Evolutionary conservation across 192 early-diverging fungal genomes (phyloP).

Genomic region (Gigaspora rosea): DNA sequence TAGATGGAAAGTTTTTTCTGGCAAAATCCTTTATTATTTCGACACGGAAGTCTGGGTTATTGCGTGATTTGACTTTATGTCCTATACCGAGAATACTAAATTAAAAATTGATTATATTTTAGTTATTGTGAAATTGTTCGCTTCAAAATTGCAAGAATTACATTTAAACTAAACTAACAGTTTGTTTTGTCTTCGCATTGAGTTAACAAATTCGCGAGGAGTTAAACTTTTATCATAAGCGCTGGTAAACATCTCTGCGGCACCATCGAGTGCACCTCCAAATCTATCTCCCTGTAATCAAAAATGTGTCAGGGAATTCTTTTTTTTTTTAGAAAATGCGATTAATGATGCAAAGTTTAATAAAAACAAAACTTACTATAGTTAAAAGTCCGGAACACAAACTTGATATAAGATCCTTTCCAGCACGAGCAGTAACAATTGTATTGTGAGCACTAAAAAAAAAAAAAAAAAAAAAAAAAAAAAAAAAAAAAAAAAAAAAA

Average conservation of each 20-base stretch:
- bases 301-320: not conserved
- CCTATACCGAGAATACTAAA: constrained; percentile 89
- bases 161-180: constrained; percentile 41
- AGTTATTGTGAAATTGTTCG: not conserved
- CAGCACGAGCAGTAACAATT: constrained; percentile 92
- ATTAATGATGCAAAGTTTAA: not conserved
- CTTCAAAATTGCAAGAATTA: not conserved
- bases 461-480: too few relatives aligned
- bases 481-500: too few relatives aligned
- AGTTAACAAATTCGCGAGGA: constrained; percentile 92
- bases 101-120: not conserved
- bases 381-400: constrained; percentile 94
- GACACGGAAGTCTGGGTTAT: constrained; percentile 97
- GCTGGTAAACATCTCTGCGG: constrained; percentile 85
- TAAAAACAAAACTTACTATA: constrained; percentile 52
- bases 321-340: not conserved
- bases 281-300: constrained; percentile 80
- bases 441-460: constrained; percentile 83
- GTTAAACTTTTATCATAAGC: constrained; percentile 93
- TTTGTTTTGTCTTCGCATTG: constrained; percentile 95
- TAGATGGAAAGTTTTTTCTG: constrained; percentile 80
- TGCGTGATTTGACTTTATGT: constrained; percentile 99
- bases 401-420: constrained; percentile 96
- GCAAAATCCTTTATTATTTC: constrained; percentile 94
- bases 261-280: constrained; percentile 96